A percentile compares a stretch with the other conserved stretches of the same genome.
Evolutionary conservation across 441 rosid species (phyloP).

Genomic region (Adansonia gregorii): DNA sequence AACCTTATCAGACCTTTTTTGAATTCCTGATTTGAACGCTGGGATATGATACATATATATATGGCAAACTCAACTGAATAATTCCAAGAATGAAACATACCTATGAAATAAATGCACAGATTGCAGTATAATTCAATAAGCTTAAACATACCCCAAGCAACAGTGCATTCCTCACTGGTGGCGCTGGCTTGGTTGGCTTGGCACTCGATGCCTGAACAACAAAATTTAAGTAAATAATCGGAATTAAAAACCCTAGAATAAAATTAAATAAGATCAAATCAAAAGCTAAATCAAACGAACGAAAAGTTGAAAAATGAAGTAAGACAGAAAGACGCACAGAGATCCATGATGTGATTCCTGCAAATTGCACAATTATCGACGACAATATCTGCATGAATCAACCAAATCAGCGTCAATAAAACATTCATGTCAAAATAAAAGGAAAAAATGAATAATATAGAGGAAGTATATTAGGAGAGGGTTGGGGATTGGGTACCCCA

Average conservation of each 20-base stretch:
- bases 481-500: slow-evolving; percentile 64
- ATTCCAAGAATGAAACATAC: not conserved
- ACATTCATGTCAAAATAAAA: not conserved
- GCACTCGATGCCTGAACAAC: slow-evolving; percentile 79
- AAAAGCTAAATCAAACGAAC: not conserved
- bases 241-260: not conserved
- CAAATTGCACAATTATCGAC: slow-evolving; percentile 94
- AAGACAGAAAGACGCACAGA: slow-evolving; percentile 54
- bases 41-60: not conserved
- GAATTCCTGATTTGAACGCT: not conserved
- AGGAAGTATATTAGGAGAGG: not conserved
- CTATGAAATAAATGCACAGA: not conserved
- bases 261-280: no score
- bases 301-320: slow-evolving; percentile 4
- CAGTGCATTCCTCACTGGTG: slow-evolving; percentile 98
- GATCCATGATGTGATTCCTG: slow-evolving; percentile 90
- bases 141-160: slow-evolving; percentile 80
- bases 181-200: slow-evolving; percentile 97
- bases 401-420: slow-evolving; percentile 6
- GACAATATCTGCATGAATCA: slow-evolving; percentile 62
- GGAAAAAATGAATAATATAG: not conserved
- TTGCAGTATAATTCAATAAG: not conserved
- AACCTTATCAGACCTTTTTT: not conserved
- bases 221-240: slow-evolving; percentile 23
- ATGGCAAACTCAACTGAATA: not conserved